These are phyloP conservation scores for Daldinia concentrica DNA, from an alignment of 495 filamentous ascomycete genomes.

Conservation along the genomic window DNA sequence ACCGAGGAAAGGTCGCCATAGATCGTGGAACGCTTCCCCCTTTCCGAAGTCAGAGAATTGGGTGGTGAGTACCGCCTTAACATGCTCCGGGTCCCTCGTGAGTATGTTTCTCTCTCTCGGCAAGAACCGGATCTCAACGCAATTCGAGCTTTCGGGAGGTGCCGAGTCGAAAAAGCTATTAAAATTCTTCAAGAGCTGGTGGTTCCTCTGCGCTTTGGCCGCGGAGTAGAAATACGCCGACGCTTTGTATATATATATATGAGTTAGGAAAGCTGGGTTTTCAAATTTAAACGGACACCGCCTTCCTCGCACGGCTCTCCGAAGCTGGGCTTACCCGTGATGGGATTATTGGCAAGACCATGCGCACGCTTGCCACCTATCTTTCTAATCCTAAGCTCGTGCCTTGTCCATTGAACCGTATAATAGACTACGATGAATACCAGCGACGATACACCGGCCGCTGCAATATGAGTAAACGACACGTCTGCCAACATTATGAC, in stretches of 20 bases:
- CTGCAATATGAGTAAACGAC: slow-evolving; percentile 17
- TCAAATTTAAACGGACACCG: not conserved
- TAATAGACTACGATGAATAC: slow-evolving; percentile 25
- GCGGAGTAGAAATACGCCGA: slow-evolving; percentile 13
- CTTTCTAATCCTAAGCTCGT: slow-evolving; percentile 34
- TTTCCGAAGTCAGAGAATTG: slow-evolving; percentile 67
- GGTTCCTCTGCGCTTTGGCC: slow-evolving; percentile 43
- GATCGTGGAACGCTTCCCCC: slow-evolving; percentile 58
- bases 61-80: slow-evolving; percentile 65
- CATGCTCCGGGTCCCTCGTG: slow-evolving; percentile 64
- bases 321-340: slow-evolving; percentile 31
- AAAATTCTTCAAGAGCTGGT: slow-evolving; percentile 48
- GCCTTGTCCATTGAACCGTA: slow-evolving; percentile 23
- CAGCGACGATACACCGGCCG: slow-evolving; percentile 7
- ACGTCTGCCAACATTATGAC: slow-evolving; percentile 25
- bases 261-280: slow-evolving; percentile 12
- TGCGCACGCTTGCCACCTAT: slow-evolving; percentile 36
- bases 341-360: slow-evolving; percentile 27
- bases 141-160: slow-evolving; percentile 51
- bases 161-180: slow-evolving; percentile 43
- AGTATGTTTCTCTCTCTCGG: slow-evolving; percentile 55
- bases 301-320: not conserved
- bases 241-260: slow-evolving; percentile 20
- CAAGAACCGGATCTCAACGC: slow-evolving; percentile 48
- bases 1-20: slow-evolving; percentile 65